Base-by-base conservation (phyloP, 768 basidiomycete species). In the Tulasnella calospora region DNA sequence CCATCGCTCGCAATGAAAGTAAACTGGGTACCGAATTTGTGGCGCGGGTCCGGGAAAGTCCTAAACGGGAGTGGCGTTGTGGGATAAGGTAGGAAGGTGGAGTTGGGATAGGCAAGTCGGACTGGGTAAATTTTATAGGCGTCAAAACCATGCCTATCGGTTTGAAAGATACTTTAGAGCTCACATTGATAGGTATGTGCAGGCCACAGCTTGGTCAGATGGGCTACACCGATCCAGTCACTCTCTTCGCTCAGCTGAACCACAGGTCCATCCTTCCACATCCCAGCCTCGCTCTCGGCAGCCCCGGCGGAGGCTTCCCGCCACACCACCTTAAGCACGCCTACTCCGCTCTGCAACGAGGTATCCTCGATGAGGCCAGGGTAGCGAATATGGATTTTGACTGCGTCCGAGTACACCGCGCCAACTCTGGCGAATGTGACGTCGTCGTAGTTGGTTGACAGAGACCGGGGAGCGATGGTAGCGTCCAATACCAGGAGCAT, bases 21-120 rank as follows among this genome's bases (percentile, higher is more conserved):
- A 85, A 92, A 92, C 82, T 88, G 88, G 2, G 83, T 82, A 9
- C 81, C 81, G 41, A 84, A 83, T 10, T 86, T 82, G 30, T 92
- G 86, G 13, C 88, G 86, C 10, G 91, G 87, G 82, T 94, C 93
- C 3, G 93, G 92, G 84, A 91, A 92, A 10, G 93, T 94, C 78
- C 85, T 89, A 86, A 94, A 94, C 30, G 83, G 83, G 70, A 92
- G 87, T 9, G 90, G 89, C 7, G 81, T 81, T 19, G 81, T 74
- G 21, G 89, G 89, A 82, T 88, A 88, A n/a, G 87, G 86, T 44
- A 90, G 85, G 78, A 86, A 71, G 3, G 87, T 86, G 55, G 84
- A 82, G 79, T 90, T 88, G 38, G 82, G 71, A 74, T 83, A 79
- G 55, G 85, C 81, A 82, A 87, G 81, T 41, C 83, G 85, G 83